Evolutionary conservation across 1,284 basidiomycete species (phyloP), one percentile per base, ranked within the genome.

Genomic region (Pyrrhoderma noxium): DNA sequence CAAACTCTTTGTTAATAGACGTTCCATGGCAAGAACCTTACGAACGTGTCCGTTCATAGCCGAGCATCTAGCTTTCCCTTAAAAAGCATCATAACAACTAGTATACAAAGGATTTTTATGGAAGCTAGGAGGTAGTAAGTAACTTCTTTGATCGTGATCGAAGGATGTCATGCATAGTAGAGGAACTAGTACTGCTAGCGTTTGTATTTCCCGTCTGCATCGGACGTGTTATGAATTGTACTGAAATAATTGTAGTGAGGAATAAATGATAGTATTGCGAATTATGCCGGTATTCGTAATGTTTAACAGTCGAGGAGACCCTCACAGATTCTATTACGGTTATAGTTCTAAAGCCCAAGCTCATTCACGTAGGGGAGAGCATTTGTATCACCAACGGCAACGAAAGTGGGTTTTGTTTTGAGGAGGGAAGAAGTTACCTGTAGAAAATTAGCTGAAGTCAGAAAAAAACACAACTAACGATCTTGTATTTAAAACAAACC

Each of bases 301-400:
- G 22, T 5, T 31, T 5, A 31, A 31, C 27, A 31, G 27, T 5
- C 11, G 27, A 31, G 27, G 27, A 31, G 11, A 5, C 27, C 11
- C 27, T 31, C 27, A 31, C 27, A 31, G 11, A 31, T 31, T 31
- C 27, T 31, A 31, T 4, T 40, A 40, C n/a, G 38, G 38, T 16
- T 5, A 40, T 7, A 5, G 5, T n/a, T 25, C 47, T 51, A 89
- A 60, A 93, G 79, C 56, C 87, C 90, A 59, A 93, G 69, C 68
- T 93, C 91, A 64, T 93, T 90, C 50, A 81, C 78, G 67, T 86
- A 88, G 41, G 93, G 93, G 47, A 96, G 76, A 38, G 78, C 65
- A 62, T 75, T 69, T 59, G 82, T 70, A 64, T 94, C 82, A 52
- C 93, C 93, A 49, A 95, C 75, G 23, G 83, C 85, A 44, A 96